A percentile compares a stretch with the other conserved stretches of the same genome.
These are phyloP conservation scores for Ilex aquifolium DNA, from an alignment of 257 asterid species.

Conservation along the genomic window DNA sequence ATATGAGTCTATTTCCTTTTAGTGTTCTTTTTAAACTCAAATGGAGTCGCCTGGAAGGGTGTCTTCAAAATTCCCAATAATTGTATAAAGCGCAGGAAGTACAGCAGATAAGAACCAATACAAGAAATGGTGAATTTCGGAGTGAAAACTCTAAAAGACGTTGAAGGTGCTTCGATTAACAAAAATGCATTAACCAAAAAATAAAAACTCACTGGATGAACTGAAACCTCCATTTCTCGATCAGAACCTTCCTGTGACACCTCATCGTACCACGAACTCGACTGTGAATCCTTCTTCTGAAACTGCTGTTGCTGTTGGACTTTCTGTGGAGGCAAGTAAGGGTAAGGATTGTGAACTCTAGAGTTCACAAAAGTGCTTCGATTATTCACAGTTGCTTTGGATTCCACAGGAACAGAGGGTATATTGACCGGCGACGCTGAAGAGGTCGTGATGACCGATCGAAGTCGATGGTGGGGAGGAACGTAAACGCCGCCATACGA, in stretches of 20 bases:
- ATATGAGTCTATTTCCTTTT: too few species aligned
- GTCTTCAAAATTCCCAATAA: too few species aligned
- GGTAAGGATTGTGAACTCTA: conserved; percentile 25
- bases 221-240: conserved; percentile 34
- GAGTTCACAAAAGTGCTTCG: conserved; percentile 26
- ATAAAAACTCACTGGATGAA: conserved; percentile 39
- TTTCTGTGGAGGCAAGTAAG: conserved; percentile 44
- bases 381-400: conserved; percentile 22
- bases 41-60: too few species aligned
- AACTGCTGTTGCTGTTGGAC: conserved; percentile 23
- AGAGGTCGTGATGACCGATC: conserved; percentile 30
- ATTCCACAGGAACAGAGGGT: conserved; percentile 8
- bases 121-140: too few species aligned
- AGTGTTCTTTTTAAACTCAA: too few species aligned
- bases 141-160: too few species aligned
- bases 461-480: conserved; percentile 76
- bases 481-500: conserved; percentile 49
- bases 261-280: conserved; percentile 14
- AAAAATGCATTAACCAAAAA: background rate
- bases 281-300: conserved; percentile 29
- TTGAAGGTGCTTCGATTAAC: too few species aligned
- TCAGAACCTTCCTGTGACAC: conserved; percentile 31
- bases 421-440: conserved; percentile 1
- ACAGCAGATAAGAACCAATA: too few species aligned
- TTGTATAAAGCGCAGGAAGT: too few species aligned